A percentile compares a stretch with the other conserved stretches of the same genome.
These are phyloP conservation scores for Syzygium grande DNA, from an alignment of 345 rosid species.

Conservation along the genomic window DNA sequence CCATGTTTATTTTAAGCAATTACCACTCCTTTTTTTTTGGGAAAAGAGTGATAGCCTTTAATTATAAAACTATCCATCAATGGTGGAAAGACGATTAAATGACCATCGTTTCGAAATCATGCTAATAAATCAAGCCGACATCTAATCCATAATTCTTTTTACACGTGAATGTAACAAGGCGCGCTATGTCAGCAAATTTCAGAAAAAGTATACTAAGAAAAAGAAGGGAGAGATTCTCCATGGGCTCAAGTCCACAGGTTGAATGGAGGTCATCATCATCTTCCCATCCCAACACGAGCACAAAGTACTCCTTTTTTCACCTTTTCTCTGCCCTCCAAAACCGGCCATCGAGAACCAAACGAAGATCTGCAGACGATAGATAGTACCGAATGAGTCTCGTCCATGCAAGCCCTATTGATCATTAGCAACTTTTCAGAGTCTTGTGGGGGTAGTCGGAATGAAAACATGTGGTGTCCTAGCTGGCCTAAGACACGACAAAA, in stretches of 20 bases:
- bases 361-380: neutral
- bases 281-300: neutral
- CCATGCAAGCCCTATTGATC: neutral
- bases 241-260: neutral
- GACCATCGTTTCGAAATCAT: neutral
- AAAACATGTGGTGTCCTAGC: neutral
- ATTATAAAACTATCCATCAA: neutral
- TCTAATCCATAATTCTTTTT: neutral
- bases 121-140: neutral
- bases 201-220: neutral
- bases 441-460: neutral
- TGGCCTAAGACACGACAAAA: neutral
- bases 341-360: neutral
- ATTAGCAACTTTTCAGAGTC: neutral
- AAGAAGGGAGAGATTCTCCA: neutral
- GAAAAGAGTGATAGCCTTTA: neutral
- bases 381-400: neutral
- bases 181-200: neutral
- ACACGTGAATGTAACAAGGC: neutral
- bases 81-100: neutral
- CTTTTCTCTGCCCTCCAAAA: neutral
- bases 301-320: neutral
- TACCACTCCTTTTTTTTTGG: neutral
- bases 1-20: neutral
- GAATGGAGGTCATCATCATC: neutral